These are phyloP conservation scores for Exobasidium rhododendri DNA, from an alignment of 1,284 basidiomycete species.

Conservation along the genomic window DNA sequence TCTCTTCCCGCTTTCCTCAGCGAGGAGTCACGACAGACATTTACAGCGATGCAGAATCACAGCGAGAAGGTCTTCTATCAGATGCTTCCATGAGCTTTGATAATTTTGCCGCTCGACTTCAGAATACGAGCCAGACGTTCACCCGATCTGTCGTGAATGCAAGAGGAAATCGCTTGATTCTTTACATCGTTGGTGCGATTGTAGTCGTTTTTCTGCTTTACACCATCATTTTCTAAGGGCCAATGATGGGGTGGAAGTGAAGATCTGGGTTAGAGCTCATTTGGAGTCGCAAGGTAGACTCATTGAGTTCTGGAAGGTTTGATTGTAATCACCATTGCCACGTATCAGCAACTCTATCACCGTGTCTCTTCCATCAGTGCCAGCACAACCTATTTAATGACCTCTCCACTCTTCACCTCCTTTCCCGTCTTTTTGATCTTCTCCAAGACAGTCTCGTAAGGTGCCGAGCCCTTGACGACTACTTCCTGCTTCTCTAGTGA, in stretches of 20 bases:
- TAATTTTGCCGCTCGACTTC: constrained; percentile 15
- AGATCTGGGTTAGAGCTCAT: too few species aligned
- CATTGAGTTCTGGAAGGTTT: not conserved
- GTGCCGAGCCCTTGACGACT: constrained; percentile 64
- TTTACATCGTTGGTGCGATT: constrained; percentile 20
- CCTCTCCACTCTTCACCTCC: constrained; percentile 59
- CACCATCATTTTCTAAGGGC: constrained; percentile 15
- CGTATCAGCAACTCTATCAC: not conserved
- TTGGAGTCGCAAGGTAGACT: too few species aligned
- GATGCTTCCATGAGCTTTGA: constrained; percentile 20
- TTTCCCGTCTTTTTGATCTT: constrained; percentile 86
- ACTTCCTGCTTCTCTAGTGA: constrained; percentile 70
- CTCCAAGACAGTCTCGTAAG: constrained; percentile 67
- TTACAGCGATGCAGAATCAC: constrained; percentile 20
- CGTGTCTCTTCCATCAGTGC: not conserved
- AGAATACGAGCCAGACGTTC: constrained; percentile 14
- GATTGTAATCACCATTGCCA: not conserved
- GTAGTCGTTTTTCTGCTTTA: constrained; percentile 17
- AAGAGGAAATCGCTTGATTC: constrained; percentile 11
- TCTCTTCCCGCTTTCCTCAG: constrained; percentile 3
- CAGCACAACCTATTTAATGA: constrained; percentile 22
- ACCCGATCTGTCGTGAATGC: constrained; percentile 17
- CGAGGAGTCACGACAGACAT: constrained; percentile 22
- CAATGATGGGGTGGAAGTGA: too few species aligned
- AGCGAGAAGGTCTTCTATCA: constrained; percentile 17